phyloP scores from a whole-genome alignment of 2,329 filamentous ascomycete genomes.

The Penicillium sp. region DNA sequence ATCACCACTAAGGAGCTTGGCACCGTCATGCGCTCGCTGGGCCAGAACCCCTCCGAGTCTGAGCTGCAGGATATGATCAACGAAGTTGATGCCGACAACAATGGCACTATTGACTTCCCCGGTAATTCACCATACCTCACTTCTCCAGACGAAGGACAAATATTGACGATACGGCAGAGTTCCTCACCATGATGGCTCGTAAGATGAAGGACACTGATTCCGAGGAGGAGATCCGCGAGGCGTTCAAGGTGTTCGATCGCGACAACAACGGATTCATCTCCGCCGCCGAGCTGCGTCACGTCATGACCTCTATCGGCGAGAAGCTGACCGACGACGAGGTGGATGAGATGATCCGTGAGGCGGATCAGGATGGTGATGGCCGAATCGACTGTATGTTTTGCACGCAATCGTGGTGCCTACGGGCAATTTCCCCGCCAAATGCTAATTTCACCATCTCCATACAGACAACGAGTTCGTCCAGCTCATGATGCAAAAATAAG shows the following conservation, averaged over 20 bases:
- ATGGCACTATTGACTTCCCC: constrained; percentile 87
- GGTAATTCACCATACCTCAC: constrained; percentile 54
- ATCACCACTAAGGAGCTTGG: constrained; percentile 90
- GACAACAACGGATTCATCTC: constrained; percentile 93
- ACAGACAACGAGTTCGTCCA: constrained; percentile 89
- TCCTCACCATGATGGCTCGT: constrained; percentile 89
- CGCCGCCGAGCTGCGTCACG: constrained; percentile 80
- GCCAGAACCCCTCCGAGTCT: constrained; percentile 86
- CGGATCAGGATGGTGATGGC: constrained; percentile 84
- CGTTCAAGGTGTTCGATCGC: constrained; percentile 87
- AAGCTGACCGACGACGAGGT: constrained; percentile 89
- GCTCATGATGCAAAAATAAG: constrained; percentile 94
- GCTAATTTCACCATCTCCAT: constrained; percentile 26
- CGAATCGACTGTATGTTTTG: constrained; percentile 74
- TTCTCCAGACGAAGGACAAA: not conserved
- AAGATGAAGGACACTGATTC: constrained; percentile 95
- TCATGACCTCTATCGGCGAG: constrained; percentile 90
- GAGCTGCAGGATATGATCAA: constrained; percentile 94
- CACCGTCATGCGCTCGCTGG: constrained; percentile 86
- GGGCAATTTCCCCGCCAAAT: not conserved
- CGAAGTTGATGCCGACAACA: constrained; percentile 89
- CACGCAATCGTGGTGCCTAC: not conserved
- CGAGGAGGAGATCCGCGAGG: constrained; percentile 85
- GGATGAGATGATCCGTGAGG: constrained; percentile 90
- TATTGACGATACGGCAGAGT: constrained; percentile 57